A percentile compares a stretch with the other conserved stretches of the same genome.
Evolutionary conservation across 2,329 filamentous ascomycete genomes (phyloP).

Genomic region (Atkinsonella hypoxylon): DNA sequence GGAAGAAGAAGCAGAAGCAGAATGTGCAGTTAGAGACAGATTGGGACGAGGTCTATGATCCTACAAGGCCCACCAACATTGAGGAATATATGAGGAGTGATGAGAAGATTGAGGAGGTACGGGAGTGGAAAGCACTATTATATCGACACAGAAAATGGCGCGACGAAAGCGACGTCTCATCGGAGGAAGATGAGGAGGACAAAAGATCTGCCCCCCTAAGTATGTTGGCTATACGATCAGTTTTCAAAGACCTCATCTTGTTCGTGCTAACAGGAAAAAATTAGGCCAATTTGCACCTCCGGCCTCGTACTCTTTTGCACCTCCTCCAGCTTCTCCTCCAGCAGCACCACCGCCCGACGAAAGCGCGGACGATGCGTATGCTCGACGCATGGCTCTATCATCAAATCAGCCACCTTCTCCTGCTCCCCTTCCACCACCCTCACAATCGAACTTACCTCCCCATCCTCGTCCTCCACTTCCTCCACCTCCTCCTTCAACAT

Average conservation of each 20-base stretch:
- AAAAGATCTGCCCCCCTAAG: constrained; percentile 19
- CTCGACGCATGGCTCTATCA: constrained; percentile 47
- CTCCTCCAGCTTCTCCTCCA: constrained; percentile 38
- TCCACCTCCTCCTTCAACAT: constrained; percentile 28
- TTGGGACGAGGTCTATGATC: constrained; percentile 90
- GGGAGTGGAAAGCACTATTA: constrained; percentile 74
- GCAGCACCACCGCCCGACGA: constrained; percentile 40
- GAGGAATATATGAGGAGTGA: constrained; percentile 77
- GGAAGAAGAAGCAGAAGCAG: constrained; percentile 58
- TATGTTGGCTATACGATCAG: constrained; percentile 13
- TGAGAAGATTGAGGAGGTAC: constrained; percentile 66
- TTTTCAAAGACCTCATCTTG: background rate
- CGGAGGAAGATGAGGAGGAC: constrained; percentile 29
- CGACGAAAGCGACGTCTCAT: constrained; percentile 25
- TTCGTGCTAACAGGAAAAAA: background rate
- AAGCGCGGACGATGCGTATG: constrained; percentile 59
- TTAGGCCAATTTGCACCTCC: constrained; percentile 50
- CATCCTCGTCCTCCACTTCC: constrained; percentile 25
- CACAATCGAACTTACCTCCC: constrained; percentile 12
- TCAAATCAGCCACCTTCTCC: constrained; percentile 25
- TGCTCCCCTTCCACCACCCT: constrained; percentile 18
- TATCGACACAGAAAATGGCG: constrained; percentile 53
- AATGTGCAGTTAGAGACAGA: constrained; percentile 50
- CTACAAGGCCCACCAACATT: constrained; percentile 67
- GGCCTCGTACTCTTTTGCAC: constrained; percentile 42